These are phyloP conservation scores for Arxiozyma slooffiae DNA, from an alignment of 1,139 yeast genomes.

Conservation along the genomic window DNA sequence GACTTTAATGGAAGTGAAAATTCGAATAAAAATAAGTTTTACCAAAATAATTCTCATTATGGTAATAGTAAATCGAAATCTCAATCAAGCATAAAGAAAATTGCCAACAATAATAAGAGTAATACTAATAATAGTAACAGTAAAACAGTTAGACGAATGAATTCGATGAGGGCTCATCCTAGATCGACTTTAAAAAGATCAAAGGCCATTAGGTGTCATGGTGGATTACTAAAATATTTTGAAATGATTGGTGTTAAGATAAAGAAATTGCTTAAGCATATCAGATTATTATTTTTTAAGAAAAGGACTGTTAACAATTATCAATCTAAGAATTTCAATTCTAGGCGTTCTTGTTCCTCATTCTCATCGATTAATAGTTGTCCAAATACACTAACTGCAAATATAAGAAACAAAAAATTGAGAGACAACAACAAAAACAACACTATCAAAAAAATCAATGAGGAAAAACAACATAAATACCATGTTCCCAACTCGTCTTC, in stretches of 20 bases:
- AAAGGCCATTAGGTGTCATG: slow-evolving; percentile 28
- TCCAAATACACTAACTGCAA: not conserved
- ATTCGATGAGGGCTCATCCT: not conserved
- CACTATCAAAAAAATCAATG: not conserved
- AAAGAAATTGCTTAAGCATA: slow-evolving; percentile 12
- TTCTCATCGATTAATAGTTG: not conserved
- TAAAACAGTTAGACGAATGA: slow-evolving; percentile 1
- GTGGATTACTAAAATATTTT: slow-evolving; percentile 28
- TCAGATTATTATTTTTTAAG: not conserved
- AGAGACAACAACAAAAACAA: not conserved
- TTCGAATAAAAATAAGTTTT: not conserved
- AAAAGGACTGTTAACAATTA: not conserved
- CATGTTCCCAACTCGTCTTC: slow-evolving; percentile 1
- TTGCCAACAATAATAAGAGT: not conserved
- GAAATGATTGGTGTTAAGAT: slow-evolving; percentile 18
- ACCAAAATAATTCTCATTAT: not conserved
- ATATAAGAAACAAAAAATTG: not conserved
- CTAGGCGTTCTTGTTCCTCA: not conserved
- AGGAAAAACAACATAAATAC: not conserved
- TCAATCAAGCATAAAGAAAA: not conserved
- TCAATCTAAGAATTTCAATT: not conserved
- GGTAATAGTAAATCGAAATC: not conserved
- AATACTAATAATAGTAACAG: not conserved
- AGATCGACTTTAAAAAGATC: slow-evolving; percentile 24
- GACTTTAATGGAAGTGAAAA: not conserved